Evolutionary conservation across 441 rosid genomes (phyloP).

Genomic region (Isatis lusitanica): DNA sequence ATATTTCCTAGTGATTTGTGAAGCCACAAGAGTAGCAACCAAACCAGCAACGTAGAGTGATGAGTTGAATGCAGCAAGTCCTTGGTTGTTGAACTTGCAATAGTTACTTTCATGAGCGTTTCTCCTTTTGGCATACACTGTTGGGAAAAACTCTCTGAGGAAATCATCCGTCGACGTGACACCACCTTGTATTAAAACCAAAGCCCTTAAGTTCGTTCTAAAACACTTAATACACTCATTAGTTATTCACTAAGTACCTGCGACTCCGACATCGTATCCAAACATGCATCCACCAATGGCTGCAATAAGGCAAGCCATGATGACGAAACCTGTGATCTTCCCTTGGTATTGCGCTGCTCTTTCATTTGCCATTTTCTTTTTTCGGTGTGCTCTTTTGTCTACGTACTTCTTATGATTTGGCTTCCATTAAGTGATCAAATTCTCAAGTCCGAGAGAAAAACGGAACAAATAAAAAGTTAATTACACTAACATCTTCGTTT

Average conservation of each 20-base stretch:
- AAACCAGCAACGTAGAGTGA: conserved; percentile 82
- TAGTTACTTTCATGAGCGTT: conserved; percentile 76
- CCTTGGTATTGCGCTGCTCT: conserved; percentile 74
- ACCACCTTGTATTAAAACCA: conserved; percentile 46
- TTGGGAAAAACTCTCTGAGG: conserved; percentile 59
- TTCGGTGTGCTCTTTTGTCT: neutral
- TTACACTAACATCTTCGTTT: conserved; percentile 1
- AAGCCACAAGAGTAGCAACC: conserved; percentile 65
- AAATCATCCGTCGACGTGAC: conserved; percentile 78
- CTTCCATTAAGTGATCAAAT: neutral
- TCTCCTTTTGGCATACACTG: conserved; percentile 55
- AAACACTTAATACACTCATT: too few relatives aligned
- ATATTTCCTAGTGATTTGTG: conserved; percentile 64
- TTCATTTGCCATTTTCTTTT: conserved; percentile 62
- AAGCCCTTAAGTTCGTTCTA: neutral
- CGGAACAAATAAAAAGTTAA: neutral
- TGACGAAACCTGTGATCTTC: conserved; percentile 58
- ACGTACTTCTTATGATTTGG: neutral
- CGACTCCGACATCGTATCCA: conserved; percentile 86
- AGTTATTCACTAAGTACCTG: conserved; percentile 42
- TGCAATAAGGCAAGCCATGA: conserved; percentile 61
- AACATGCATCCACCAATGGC: conserved; percentile 81
- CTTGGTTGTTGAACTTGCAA: conserved; percentile 77
- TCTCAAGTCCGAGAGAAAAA: neutral
- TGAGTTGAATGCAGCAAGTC: conserved; percentile 77